phyloP scores from a whole-genome alignment of 257 asterid species.

The Solanum gandarillasii region DNA sequence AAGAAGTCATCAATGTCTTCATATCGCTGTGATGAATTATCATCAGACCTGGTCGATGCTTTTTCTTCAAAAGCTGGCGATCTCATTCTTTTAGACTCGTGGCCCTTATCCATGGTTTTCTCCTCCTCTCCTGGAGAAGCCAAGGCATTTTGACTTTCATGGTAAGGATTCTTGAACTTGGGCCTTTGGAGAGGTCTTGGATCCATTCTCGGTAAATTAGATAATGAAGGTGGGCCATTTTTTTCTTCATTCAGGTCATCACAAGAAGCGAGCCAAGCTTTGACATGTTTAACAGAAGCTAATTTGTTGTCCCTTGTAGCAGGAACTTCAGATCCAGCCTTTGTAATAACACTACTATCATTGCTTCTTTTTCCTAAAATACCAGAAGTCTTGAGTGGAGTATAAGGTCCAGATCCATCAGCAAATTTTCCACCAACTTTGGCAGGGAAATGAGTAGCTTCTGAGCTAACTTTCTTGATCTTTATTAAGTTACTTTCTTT shows the following conservation, averaged over 20 bases:
- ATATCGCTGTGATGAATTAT: slow-evolving; percentile 29
- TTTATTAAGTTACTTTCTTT: too few relatives aligned
- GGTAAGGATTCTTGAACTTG: slow-evolving; percentile 56
- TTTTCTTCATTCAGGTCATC: slow-evolving; percentile 34
- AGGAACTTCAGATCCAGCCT: slow-evolving; percentile 28
- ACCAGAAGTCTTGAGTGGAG: slow-evolving; percentile 30
- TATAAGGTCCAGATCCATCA: background rate
- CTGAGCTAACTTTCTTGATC: too few relatives aligned
- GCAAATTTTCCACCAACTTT: too few relatives aligned
- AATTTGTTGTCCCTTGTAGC: slow-evolving; percentile 31
- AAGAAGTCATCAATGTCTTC: slow-evolving; percentile 62
- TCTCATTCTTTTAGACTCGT: slow-evolving; percentile 77
- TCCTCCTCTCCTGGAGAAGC: slow-evolving; percentile 53
- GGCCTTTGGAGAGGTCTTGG: slow-evolving; percentile 57
- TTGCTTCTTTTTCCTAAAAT: slow-evolving; percentile 36
- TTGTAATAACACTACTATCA: slow-evolving; percentile 29
- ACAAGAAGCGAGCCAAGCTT: slow-evolving; percentile 23
- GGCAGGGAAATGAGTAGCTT: too few relatives aligned
- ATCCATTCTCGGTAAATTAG: slow-evolving; percentile 32
- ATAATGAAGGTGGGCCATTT: slow-evolving; percentile 14
- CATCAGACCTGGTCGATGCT: slow-evolving; percentile 27
- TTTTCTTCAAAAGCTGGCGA: slow-evolving; percentile 32
- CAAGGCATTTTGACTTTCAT: slow-evolving; percentile 36
- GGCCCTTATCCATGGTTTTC: slow-evolving; percentile 66
- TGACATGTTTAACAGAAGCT: slow-evolving; percentile 14